Conservation (phyloP, 345 rosid species). For the Linum usitatissimum region DNA sequence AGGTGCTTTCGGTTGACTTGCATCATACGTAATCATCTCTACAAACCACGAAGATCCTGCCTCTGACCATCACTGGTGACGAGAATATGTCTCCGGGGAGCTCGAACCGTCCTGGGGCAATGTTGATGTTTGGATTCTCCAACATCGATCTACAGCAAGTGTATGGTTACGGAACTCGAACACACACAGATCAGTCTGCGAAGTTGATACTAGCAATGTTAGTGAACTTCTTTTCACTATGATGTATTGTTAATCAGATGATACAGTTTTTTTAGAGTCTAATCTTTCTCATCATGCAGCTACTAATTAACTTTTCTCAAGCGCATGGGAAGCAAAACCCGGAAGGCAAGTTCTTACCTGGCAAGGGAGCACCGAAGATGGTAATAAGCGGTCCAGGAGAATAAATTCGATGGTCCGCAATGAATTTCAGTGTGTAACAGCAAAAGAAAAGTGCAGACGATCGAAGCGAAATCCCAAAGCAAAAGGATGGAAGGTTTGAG, state of each 20-base stretch:
- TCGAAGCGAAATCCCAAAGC: not conserved
- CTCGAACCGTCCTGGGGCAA: constrained; percentile 29
- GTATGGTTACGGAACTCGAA: constrained; percentile 47
- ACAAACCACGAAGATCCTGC: constrained; percentile 77
- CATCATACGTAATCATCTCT: constrained; percentile 76
- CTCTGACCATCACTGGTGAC: constrained; percentile 89
- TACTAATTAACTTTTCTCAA: not conserved
- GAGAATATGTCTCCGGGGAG: constrained; percentile 72
- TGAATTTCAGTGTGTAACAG: not conserved
- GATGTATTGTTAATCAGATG: not conserved
- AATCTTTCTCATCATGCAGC: not conserved
- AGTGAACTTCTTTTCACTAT: not conserved
- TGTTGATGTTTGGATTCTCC: constrained; percentile 18
- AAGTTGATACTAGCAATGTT: constrained; percentile 1
- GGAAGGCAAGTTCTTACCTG: constrained; percentile 40
- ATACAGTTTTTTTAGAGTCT: not conserved
- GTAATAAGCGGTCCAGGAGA: not conserved
- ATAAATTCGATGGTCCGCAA: not conserved
- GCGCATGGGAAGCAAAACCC: not conserved
- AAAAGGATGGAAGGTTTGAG: not conserved
- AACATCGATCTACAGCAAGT: constrained; percentile 35
- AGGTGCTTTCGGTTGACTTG: too few species aligned
- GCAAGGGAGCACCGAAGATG: constrained; percentile 52
- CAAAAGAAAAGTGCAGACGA: not conserved
- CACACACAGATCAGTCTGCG: constrained; percentile 73